Base-by-base conservation (phyloP, 805 yeast genomes). In the Jamesozyma gamospora region DNA sequence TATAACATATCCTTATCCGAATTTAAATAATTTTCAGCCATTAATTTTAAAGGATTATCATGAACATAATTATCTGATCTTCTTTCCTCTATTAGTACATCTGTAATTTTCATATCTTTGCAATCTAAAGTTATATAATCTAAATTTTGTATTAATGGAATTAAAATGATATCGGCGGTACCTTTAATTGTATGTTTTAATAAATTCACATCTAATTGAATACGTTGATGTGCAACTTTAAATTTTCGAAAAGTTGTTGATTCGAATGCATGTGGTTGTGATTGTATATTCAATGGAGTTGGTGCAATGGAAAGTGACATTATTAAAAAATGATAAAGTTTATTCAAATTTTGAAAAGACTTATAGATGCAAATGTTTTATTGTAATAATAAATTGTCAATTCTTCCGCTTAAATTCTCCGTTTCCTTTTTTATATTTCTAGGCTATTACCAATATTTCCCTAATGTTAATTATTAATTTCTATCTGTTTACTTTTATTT, bases 171-270 rank as follows among this genome's bases (percentile, higher is more conserved):
- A 53, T 88, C 96, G 0, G 96, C 86, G 48, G 74, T 70, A 13
- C 97, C 98, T 0, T 53, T 55, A 5, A 87, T 63, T 16, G 64
- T 52, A 45, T 73, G 70, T 14, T 69, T 65, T n/a, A 77, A 71
- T 32, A 88, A 64, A 56, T 87, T 94, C 4, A 90, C 75, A 55
- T 88, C 95, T 15, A 90, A 62, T 19, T 74, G 71, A 12, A 90
- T 82, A 48, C 82, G 73, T 59, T 90, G 96, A 58, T 87, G 94
- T 4, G 90, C 87, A 17, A 90, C 72, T 51, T 73, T 77, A 57
- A 83, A 77, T 25, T 58, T 61, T 18, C 57, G 44, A 25, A 41
- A 38, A 26, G 40, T 32, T 37, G 39, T 33, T 28, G 36, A 31
- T 31, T 44, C 46, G 10, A 37, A 35, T 33, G 43, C 36, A 31